Evolutionary conservation across 768 basidiomycete genomes (phyloP).

Genomic region (Lactarius psammicola): DNA sequence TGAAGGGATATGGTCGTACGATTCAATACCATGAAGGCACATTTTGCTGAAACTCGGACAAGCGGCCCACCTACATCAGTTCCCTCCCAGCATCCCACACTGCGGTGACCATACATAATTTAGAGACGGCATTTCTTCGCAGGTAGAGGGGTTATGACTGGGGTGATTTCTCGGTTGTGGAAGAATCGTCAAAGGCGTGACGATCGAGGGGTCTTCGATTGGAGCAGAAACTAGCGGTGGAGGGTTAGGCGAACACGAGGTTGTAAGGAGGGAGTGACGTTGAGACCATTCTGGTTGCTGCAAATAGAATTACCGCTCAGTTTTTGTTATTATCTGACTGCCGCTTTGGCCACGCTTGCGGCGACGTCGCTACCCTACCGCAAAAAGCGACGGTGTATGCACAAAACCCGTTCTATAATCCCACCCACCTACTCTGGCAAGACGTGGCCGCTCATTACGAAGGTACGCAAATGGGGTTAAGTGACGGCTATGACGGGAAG

Average conservation of each 20-base stretch:
- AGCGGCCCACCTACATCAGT: neutral
- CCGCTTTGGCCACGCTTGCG: slow-evolving; percentile 15
- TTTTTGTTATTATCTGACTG: slow-evolving; percentile 4
- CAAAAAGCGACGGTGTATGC: slow-evolving; percentile 12
- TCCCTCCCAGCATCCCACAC: neutral
- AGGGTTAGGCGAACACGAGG: slow-evolving; percentile 23
- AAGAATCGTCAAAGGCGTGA: neutral
- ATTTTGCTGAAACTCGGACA: neutral
- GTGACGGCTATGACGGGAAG: slow-evolving; percentile 21
- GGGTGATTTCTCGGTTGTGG: neutral
- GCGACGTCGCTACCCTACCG: slow-evolving; percentile 16
- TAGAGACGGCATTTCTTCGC: slow-evolving; percentile 1
- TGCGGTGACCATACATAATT: slow-evolving; percentile 4
- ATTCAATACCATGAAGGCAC: neutral
- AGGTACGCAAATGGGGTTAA: neutral
- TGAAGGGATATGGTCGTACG: neutral
- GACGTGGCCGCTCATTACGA: neutral
- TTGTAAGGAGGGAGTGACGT: slow-evolving; percentile 1
- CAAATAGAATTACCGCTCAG: slow-evolving; percentile 4
- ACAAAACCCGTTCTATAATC: neutral
- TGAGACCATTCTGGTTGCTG: neutral
- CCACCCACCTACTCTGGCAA: slow-evolving; percentile 3
- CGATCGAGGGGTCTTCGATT: slow-evolving; percentile 15
- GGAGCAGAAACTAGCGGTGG: slow-evolving; percentile 17
- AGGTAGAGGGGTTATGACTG: slow-evolving; percentile 1